These are phyloP conservation scores for Scleroderma citrinum DNA, from an alignment of 768 basidiomycete genomes.

Conservation along the genomic window DNA sequence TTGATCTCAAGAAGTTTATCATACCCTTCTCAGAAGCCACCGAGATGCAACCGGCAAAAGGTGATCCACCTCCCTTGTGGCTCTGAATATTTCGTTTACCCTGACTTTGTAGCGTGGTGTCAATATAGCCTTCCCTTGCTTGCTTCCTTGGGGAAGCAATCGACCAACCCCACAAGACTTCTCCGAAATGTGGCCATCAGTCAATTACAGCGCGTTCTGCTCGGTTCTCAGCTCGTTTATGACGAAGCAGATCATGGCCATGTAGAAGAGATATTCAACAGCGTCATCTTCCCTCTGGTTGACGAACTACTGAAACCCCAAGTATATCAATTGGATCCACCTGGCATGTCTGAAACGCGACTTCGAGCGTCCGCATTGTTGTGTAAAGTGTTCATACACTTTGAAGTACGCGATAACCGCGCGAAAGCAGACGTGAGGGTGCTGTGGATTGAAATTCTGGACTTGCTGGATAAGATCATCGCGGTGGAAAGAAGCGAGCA, in stretches of 20 bases:
- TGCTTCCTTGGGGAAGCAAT: conserved; percentile 69
- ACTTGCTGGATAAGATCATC: conserved; percentile 86
- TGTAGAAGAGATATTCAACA: conserved; percentile 82
- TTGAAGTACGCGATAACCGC: conserved; percentile 67
- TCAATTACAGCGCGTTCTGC: conserved; percentile 77
- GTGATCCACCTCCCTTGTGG: conserved; percentile 11
- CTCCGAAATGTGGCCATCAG: conserved; percentile 76
- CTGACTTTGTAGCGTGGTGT: conserved; percentile 60
- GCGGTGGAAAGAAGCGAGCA: conserved; percentile 79
- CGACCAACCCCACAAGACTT: conserved; percentile 76
- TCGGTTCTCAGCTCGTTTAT: conserved; percentile 66
- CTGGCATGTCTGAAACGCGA: conserved; percentile 88
- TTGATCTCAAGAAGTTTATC: conserved; percentile 64
- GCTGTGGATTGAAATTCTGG: conserved; percentile 86
- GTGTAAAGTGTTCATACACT: conserved; percentile 95
- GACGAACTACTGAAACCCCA: conserved; percentile 88
- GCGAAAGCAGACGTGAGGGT: conserved; percentile 58
- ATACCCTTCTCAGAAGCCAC: conserved; percentile 48
- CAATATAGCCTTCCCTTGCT: conserved; percentile 71
- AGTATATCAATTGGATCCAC: conserved; percentile 69
- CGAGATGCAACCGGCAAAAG: conserved; percentile 32
- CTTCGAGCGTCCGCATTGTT: conserved; percentile 82
- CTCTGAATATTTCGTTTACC: conserved; percentile 1
- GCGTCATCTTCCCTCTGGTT: conserved; percentile 83
- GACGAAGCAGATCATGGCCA: conserved; percentile 53